phyloP scores from a whole-genome alignment of 1,284 basidiomycete genomes.

The Hemileia vastatrix region DNA sequence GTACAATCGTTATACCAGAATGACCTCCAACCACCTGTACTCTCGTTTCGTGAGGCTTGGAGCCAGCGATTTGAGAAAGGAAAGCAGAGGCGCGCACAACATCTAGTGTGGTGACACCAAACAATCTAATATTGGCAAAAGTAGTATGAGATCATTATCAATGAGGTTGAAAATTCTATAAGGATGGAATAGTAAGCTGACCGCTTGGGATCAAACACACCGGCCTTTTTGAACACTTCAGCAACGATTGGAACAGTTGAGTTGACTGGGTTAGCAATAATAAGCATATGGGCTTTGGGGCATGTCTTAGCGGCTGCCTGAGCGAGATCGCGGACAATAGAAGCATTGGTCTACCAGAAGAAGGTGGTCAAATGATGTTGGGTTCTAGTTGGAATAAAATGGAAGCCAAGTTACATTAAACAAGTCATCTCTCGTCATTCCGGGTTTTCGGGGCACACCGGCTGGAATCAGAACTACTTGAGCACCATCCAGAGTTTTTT shows the following conservation, averaged over 20 bases:
- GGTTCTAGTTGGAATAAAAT: not conserved
- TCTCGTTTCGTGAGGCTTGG: slow-evolving; percentile 52
- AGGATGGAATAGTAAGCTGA: slow-evolving; percentile 39
- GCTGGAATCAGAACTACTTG: slow-evolving; percentile 92
- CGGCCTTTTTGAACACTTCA: slow-evolving; percentile 86
- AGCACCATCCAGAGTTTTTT: slow-evolving; percentile 71
- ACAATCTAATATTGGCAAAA: slow-evolving; percentile 53
- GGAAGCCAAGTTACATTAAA: slow-evolving; percentile 60
- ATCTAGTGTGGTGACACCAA: slow-evolving; percentile 96
- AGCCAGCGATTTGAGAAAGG: slow-evolving; percentile 67
- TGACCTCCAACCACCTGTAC: slow-evolving; percentile 28
- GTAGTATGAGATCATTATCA: not conserved
- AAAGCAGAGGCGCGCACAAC: slow-evolving; percentile 95
- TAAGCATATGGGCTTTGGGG: slow-evolving; percentile 86
- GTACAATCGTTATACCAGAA: slow-evolving; percentile 58
- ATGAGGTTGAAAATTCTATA: not conserved
- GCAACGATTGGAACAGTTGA: slow-evolving; percentile 96
- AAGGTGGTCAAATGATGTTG: slow-evolving; percentile 6
- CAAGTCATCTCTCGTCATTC: slow-evolving; percentile 75
- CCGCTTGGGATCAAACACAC: slow-evolving; percentile 84
- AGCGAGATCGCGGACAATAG: slow-evolving; percentile 88
- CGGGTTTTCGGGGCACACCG: slow-evolving; percentile 92
- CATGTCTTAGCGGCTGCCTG: slow-evolving; percentile 70
- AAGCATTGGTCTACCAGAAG: slow-evolving; percentile 79
- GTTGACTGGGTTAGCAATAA: slow-evolving; percentile 63